Conservation (phyloP, 2,329 filamentous ascomycete genomes). For the Penicillium sp. region DNA sequence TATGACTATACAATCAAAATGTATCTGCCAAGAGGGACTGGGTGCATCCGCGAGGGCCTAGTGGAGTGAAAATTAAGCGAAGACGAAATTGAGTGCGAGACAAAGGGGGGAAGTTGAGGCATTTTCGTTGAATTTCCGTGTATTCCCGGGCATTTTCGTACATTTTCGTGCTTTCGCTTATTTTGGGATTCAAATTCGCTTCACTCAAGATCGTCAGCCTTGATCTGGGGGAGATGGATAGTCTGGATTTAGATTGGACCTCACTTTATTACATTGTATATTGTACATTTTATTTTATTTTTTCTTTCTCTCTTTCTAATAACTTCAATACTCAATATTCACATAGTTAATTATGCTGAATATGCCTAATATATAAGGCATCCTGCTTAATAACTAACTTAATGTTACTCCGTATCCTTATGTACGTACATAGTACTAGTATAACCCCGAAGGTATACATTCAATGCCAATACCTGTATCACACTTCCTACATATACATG, state of each 20-base stretch:
- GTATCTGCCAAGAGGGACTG: slow-evolving; percentile 18
- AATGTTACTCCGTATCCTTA: too few species aligned
- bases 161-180: slow-evolving; percentile 5
- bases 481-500: neutral
- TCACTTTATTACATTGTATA: neutral
- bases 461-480: neutral
- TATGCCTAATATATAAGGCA: neutral
- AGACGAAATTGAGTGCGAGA: slow-evolving; percentile 33
- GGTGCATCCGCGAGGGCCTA: slow-evolving; percentile 32
- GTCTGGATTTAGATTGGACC: neutral
- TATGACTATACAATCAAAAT: slow-evolving; percentile 13
- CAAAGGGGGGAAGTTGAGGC: slow-evolving; percentile 25
- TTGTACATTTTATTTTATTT: neutral
- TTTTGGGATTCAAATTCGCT: slow-evolving; percentile 9
- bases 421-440: too few species aligned
- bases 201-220: slow-evolving; percentile 8
- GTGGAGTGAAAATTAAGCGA: slow-evolving; percentile 18
- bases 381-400: neutral
- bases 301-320: neutral
- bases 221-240: neutral
- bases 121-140: slow-evolving; percentile 5
- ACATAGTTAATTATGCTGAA: too few species aligned
- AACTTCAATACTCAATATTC: too few species aligned
- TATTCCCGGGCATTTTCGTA: neutral
- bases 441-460: neutral